phyloP scores from a whole-genome alignment of 257 asterid species.

The Fraxinus quadrangulata region DNA sequence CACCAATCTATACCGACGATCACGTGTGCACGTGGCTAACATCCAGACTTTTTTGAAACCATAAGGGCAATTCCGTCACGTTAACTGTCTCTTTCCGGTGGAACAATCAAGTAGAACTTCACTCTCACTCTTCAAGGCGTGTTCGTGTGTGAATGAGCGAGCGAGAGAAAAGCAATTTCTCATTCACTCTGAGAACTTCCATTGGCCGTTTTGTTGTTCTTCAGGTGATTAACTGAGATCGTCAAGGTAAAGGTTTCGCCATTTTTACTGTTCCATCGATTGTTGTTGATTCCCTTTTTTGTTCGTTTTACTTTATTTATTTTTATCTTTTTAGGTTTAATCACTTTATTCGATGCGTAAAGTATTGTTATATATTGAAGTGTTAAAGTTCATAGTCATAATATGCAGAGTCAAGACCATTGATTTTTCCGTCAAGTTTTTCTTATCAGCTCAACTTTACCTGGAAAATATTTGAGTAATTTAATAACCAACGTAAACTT shows the following conservation, averaged over 20 bases:
- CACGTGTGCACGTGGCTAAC: conserved; percentile 42
- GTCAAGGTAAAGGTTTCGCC: background rate
- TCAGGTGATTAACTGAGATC: background rate
- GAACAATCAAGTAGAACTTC: conserved; percentile 1
- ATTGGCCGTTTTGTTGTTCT: background rate
- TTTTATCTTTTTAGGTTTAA: conserved; percentile 5
- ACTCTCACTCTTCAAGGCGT: background rate
- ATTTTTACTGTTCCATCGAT: conserved; percentile 21
- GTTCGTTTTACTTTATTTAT: background rate
- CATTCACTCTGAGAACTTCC: background rate
- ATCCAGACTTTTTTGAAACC: conserved; percentile 20
- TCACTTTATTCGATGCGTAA: conserved; percentile 34
- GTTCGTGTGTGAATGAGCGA: background rate
- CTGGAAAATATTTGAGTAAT: background rate
- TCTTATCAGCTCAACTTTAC: conserved; percentile 1
- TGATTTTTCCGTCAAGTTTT: background rate
- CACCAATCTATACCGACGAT: conserved; percentile 18
- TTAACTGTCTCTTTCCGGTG: conserved; percentile 1
- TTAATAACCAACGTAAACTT: background rate
- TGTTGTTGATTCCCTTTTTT: background rate
- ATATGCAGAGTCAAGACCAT: background rate
- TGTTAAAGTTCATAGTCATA: conserved; percentile 8
- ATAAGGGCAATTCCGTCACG: conserved; percentile 20
- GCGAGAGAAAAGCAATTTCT: background rate
- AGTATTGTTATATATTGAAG: conserved; percentile 17